phyloP scores from a whole-genome alignment of 306 rosid species.

The Ormosia emarginata region DNA sequence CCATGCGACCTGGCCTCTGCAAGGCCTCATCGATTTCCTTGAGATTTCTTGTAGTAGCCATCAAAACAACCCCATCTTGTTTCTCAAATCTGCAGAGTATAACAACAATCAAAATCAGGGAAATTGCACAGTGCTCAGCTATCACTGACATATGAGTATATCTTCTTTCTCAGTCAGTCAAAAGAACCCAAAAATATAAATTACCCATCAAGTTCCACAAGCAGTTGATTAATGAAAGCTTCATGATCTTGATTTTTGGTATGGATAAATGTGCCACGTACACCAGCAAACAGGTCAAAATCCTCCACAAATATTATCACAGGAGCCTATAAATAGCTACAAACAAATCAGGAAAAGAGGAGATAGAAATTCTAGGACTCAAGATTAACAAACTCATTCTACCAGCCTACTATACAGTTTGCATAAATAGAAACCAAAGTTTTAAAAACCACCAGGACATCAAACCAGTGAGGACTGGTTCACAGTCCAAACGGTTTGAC shows the following conservation, averaged over 20 bases:
- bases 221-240: slow-evolving; percentile 96
- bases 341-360: slow-evolving; percentile 28
- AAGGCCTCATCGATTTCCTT: slow-evolving; percentile 89
- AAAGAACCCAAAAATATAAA: slow-evolving; percentile 26
- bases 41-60: slow-evolving; percentile 95
- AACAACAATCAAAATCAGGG: background rate
- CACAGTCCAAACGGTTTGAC: background rate
- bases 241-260: slow-evolving; percentile 97
- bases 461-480: background rate
- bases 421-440: slow-evolving; percentile 9
- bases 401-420: background rate
- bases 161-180: slow-evolving; percentile 14
- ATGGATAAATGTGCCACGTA: slow-evolving; percentile 82
- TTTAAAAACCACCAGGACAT: background rate
- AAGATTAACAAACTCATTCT: slow-evolving; percentile 8
- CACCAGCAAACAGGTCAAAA: slow-evolving; percentile 97
- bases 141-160: slow-evolving; percentile 9
- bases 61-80: slow-evolving; percentile 98
- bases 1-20: slow-evolving; percentile 99
- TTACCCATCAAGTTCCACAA: slow-evolving; percentile 99
- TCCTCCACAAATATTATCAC: slow-evolving; percentile 97
- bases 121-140: slow-evolving; percentile 2
- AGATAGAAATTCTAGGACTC: slow-evolving; percentile 14
- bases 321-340: slow-evolving; percentile 66
- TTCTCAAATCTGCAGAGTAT: slow-evolving; percentile 76